phyloP scores from a whole-genome alignment of 2,329 filamentous ascomycete species.

The Leptodontidium sp. region DNA sequence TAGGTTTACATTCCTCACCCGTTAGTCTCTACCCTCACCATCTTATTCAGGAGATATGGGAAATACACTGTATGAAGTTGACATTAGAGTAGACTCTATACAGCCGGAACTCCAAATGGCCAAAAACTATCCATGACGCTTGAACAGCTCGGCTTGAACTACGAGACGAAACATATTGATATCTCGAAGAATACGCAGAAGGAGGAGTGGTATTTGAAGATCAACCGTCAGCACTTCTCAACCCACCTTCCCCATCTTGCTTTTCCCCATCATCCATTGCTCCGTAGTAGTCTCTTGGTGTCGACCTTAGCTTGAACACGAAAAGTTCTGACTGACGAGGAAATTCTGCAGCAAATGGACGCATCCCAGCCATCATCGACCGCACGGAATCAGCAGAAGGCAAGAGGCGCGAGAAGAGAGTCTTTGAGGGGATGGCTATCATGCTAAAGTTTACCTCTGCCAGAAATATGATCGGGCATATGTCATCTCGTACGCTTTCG shows the following conservation, averaged over 20 bases:
- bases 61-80: background rate
- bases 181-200: conserved; percentile 78
- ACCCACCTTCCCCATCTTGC: too few species aligned
- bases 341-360: conserved; percentile 68
- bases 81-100: conserved; percentile 71
- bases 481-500: conserved; percentile 78
- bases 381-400: conserved; percentile 68
- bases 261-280: too few species aligned
- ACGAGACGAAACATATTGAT: conserved; percentile 75
- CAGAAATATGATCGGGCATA: conserved; percentile 80
- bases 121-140: conserved; percentile 85
- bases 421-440: conserved; percentile 85
- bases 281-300: background rate
- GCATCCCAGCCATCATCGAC: conserved; percentile 88
- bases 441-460: conserved; percentile 74
- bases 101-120: conserved; percentile 82
- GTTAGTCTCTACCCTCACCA: background rate
- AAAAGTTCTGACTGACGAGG: background rate
- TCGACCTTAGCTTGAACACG: background rate
- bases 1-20: background rate
- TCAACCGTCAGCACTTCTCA: conserved; percentile 65
- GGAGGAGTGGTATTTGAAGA: conserved; percentile 83
- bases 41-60: background rate
- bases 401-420: conserved; percentile 62
- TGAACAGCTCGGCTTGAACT: conserved; percentile 80